Evolutionary conservation across 2,329 filamentous ascomycete genomes (phyloP), one percentile per base, ranked within the genome.

Genomic region (Diaporthe sp.): DNA sequence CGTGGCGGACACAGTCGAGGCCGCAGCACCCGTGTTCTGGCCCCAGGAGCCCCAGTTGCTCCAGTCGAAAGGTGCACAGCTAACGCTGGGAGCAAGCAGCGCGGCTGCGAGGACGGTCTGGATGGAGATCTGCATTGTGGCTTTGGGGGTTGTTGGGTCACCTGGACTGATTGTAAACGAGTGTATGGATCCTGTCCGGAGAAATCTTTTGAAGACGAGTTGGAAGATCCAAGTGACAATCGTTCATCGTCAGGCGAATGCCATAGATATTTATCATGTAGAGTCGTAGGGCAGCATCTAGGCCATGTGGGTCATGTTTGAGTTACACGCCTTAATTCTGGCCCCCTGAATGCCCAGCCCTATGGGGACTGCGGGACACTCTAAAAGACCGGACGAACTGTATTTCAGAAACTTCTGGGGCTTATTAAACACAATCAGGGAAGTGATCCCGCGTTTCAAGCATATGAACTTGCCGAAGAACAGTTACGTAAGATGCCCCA

Each of bases 341-440:
- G 62, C 62, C 62, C 62, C 62, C 62, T 68, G 62, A 53, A 53
- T 39, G 62, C 62, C 62, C 46, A 68, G 62, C 62, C 62, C 28
- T 51, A 68, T 51, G 44, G 62, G 62, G 62, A 68, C 62, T 68
- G 46, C 62, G 62, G 62, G 62, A 68, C 44, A 37, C 62, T 37
- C 44, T 49, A 49, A 51, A 68, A 37, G 44, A 53, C 62, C 62
- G 62, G 62, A 68, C 44, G 62, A 68, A 68, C 62, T 68, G 62
- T 68, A 68, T 68, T 68, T 68, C 46, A 68, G 44, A 68, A 51
- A 68, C 62, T 51, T 68, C 22, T 53, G 62, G 62, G 44, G 44
- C 46, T 68, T 37, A 53, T 68, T 67, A 37, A 68, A 68, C 28
- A 39, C 44, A 68, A 68, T 51, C 44, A 51, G 31, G 62, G 62